Base-by-base conservation (phyloP, 495 filamentous ascomycete species). In the Rusavskia elegans region DNA sequence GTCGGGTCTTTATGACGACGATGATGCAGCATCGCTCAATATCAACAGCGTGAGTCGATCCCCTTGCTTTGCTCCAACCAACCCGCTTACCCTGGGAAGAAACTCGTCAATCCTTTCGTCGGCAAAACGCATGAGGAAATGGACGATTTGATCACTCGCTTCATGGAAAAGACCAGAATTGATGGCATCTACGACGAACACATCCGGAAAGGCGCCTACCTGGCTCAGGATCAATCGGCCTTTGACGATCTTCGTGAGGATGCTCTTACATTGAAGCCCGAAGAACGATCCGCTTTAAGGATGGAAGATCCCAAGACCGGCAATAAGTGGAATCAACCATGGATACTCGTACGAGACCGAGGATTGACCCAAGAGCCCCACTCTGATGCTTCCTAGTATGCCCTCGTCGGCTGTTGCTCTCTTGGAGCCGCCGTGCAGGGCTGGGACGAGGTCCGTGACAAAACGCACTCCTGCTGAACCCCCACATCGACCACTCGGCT, bases 381-480 rank as follows among this genome's bases (percentile, higher is more conserved):
- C 32, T 0, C 32, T 35, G 32, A 35, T 35, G 32, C 32, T 35
- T 3, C 32, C 9, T 14, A 35, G 32, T 82, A 79, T 60, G 77
- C 74, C 54, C 66, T 80, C 25, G 71, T 54, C 30, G 54, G 50
- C 21, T 55, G 55, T 65, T 74, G 69, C 52, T 71, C 70, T 1
- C 53, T 74, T 1, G 71, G 67, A 13, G 77, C 78, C 8, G 75
- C 72, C 35, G 73, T 77, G 5, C 79, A 83, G 59, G 32, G 76
- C 6, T 78, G 79, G 81, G 81, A 87, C 56, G 83, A 90, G 61
- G 82, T 27, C 25, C 25, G 25, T 85, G 58, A 89, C n/a, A 87
- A 55, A 3, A 5, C 10, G 39, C 39, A 19, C n/a, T 42, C 39
- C 39, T 8, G 8, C 39, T 9, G n/a, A 21, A 14, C 16, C n/a